These are phyloP conservation scores for Chlamydomonas schloesseri DNA, from an alignment of 139 green algal species.

Conservation along the genomic window DNA sequence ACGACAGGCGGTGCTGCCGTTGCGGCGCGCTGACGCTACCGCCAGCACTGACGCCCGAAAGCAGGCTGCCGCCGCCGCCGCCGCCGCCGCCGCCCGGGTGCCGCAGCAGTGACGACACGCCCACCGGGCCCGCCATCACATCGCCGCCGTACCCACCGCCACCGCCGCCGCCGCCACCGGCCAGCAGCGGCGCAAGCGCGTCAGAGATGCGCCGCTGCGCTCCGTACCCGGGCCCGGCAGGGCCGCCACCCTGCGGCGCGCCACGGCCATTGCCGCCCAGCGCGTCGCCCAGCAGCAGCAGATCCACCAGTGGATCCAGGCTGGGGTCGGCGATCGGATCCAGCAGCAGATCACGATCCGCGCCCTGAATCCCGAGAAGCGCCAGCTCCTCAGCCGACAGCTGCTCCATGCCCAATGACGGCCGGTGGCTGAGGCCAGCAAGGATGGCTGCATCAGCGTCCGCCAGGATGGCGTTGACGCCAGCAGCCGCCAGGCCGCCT, in stretches of 20 bases:
- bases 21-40: slow-evolving; percentile 13
- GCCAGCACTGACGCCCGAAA: neutral
- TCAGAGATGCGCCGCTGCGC: neutral
- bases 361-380: slow-evolving; percentile 34
- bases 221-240: neutral
- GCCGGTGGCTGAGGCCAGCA: neutral
- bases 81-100: neutral
- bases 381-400: slow-evolving; percentile 35
- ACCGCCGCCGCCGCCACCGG: neutral
- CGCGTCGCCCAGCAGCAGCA: slow-evolving; percentile 9
- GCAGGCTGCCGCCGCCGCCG: neutral
- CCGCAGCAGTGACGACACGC: neutral
- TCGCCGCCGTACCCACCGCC: too few relatives aligned
- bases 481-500: neutral
- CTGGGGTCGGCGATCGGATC: neutral
- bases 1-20: slow-evolving; percentile 33
- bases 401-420: neutral
- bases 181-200: neutral
- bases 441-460: neutral
- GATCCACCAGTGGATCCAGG: slow-evolving; percentile 24
- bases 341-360: slow-evolving; percentile 30
- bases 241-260: neutral
- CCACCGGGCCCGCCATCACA: neutral
- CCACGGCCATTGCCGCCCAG: neutral
- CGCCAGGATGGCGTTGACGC: slow-evolving; percentile 2